A percentile compares a stretch with the other conserved stretches of the same genome.
Conservation (phyloP, 1,284 basidiomycete species). For the Leccinum cinnamomeum region DNA sequence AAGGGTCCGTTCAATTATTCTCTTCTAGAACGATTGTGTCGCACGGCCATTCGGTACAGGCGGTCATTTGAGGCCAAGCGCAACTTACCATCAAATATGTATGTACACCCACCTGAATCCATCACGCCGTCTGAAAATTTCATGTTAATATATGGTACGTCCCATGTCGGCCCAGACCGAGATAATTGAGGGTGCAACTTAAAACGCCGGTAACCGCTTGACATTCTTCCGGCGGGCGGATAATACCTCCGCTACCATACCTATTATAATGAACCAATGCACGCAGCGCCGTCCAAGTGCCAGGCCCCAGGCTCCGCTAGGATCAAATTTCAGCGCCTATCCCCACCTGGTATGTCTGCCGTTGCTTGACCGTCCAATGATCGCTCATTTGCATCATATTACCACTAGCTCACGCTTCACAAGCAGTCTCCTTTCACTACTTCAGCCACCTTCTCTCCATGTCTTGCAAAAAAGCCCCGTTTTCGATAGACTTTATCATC, state of each 20-base stretch:
- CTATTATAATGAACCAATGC: slow-evolving; percentile 5
- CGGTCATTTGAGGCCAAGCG: background rate
- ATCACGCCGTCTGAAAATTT: background rate
- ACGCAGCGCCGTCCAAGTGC: slow-evolving; percentile 16
- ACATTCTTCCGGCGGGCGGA: background rate
- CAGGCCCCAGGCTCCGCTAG: slow-evolving; percentile 3
- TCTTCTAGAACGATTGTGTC: background rate
- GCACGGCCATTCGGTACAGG: background rate
- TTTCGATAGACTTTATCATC: slow-evolving; percentile 45
- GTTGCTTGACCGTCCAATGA: slow-evolving; percentile 21
- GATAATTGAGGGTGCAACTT: slow-evolving; percentile 6
- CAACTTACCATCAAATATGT: background rate
- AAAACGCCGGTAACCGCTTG: slow-evolving; percentile 9
- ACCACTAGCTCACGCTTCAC: background rate
- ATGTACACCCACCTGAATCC: background rate
- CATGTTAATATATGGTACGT: background rate
- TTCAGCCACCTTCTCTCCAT: slow-evolving; percentile 9
- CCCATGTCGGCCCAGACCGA: no score
- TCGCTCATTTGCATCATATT: slow-evolving; percentile 14
- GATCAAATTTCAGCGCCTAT: slow-evolving; percentile 10
- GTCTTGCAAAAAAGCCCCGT: slow-evolving; percentile 28
- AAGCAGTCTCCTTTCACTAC: background rate
- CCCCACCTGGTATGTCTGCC: background rate
- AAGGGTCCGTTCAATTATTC: background rate
- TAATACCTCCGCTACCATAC: slow-evolving; percentile 12